A percentile compares a stretch with the other conserved stretches of the same genome.
Conservation (phyloP, 2,329 filamentous ascomycete species). For the Penicillium sclerotiorum region DNA sequence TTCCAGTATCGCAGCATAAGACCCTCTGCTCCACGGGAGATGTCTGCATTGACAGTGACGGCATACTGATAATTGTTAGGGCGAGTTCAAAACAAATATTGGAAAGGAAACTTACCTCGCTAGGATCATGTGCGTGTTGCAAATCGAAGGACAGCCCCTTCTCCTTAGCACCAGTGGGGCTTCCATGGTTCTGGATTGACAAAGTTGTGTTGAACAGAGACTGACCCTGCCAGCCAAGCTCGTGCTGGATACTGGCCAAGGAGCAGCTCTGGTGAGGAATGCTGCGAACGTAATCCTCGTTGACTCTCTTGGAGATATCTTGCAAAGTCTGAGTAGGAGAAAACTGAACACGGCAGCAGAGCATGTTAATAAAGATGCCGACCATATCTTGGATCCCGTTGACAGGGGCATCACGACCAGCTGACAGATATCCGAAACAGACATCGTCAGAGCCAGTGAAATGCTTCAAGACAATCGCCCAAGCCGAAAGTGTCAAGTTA, state of each 20-base stretch:
- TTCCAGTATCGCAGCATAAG: conserved; percentile 45
- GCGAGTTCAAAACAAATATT: not conserved
- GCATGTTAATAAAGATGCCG: conserved; percentile 58
- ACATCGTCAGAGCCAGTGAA: conserved; percentile 41
- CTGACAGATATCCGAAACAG: conserved; percentile 45
- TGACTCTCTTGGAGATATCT: conserved; percentile 48
- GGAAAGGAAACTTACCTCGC: conserved; percentile 34
- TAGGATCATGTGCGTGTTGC: conserved; percentile 40
- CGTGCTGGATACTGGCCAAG: conserved; percentile 51
- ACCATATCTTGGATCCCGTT: conserved; percentile 50
- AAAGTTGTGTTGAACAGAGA: conserved; percentile 47
- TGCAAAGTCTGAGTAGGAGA: conserved; percentile 37
- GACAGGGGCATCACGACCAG: conserved; percentile 50
- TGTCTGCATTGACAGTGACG: conserved; percentile 44
- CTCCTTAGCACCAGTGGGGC: conserved; percentile 25
- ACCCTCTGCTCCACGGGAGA: conserved; percentile 37
- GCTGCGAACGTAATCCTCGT: conserved; percentile 50
- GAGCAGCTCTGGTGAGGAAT: conserved; percentile 56
- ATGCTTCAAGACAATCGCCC: conserved; percentile 41
- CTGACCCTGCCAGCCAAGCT: conserved; percentile 38
- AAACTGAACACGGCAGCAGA: conserved; percentile 53
- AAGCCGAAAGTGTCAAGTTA: conserved; percentile 41
- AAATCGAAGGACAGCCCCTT: conserved; percentile 34
- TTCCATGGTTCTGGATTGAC: conserved; percentile 43
- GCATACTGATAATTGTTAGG: conserved; percentile 35